Conservation (phyloP, 805 yeast genomes). For the Torulaspora quercuum region DNA sequence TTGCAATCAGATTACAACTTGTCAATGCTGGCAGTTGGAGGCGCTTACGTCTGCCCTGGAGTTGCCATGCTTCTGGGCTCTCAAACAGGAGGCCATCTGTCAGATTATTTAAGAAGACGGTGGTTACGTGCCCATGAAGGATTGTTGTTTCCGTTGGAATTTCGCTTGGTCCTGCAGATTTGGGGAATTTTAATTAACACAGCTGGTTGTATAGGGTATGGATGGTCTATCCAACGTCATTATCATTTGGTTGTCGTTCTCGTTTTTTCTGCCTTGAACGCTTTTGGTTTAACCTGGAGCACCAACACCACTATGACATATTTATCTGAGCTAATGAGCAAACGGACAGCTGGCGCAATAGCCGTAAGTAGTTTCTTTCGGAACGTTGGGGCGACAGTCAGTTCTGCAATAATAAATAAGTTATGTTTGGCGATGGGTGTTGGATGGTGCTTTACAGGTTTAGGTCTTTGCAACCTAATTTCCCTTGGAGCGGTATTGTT, state of each 20-base stretch:
- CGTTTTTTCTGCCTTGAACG: constrained; percentile 44
- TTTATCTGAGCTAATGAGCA: constrained; percentile 48
- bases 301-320: constrained; percentile 53
- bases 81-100: constrained; percentile 45
- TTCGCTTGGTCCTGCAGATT: constrained; percentile 43
- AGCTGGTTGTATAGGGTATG: constrained; percentile 48
- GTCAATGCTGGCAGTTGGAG: constrained; percentile 38
- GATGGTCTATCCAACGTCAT: constrained; percentile 47
- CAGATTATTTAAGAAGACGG: constrained; percentile 39
- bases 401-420: constrained; percentile 45
- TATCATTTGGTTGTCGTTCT: constrained; percentile 41
- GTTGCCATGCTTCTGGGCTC: constrained; percentile 48
- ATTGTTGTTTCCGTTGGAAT: constrained; percentile 44
- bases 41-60: constrained; percentile 54
- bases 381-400: constrained; percentile 52
- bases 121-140: constrained; percentile 30
- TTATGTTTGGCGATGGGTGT: constrained; percentile 41
- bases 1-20: constrained; percentile 41
- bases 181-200: constrained; percentile 44
- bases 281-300: constrained; percentile 56
- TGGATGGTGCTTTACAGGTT: constrained; percentile 55
- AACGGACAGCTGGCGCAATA: constrained; percentile 51
- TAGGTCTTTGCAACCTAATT: constrained; percentile 39
- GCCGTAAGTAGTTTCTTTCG: constrained; percentile 53
- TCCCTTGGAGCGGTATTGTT: constrained; percentile 24